Conservation (phyloP, 768 basidiomycete genomes). For the Cubamyces lactineus region DNA sequence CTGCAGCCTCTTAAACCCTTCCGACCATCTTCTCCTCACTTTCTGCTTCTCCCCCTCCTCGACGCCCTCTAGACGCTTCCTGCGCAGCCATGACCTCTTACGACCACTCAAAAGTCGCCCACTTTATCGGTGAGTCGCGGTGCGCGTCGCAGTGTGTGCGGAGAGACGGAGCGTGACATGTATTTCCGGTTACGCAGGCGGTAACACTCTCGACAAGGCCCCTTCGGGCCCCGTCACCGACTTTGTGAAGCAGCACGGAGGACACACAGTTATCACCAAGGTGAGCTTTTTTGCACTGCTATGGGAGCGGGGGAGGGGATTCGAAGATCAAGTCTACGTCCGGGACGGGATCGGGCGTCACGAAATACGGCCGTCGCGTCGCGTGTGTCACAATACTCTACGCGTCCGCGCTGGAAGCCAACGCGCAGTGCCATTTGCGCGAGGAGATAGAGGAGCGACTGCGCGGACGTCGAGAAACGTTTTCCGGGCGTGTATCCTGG, state of each 20-base stretch:
- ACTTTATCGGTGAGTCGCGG: constrained; percentile 59
- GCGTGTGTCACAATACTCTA: background rate
- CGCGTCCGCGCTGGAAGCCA: background rate
- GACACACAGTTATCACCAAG: constrained; percentile 99
- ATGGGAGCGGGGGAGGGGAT: background rate
- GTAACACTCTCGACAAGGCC: constrained; percentile 88
- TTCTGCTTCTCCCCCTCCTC: background rate
- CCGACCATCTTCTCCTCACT: constrained; percentile 14
- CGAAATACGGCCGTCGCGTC: background rate
- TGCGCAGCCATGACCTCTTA: constrained; percentile 38
- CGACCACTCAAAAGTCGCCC: constrained; percentile 63
- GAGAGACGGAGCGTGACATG: constrained; percentile 14
- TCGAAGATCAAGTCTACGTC: background rate
- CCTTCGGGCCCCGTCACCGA: constrained; percentile 78
- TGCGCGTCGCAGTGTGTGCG: constrained; percentile 16
- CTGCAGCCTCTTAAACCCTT: constrained; percentile 10
- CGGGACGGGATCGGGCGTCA: background rate
- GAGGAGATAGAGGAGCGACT: too few species aligned
- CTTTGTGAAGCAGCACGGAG: constrained; percentile 89
- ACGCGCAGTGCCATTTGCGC: background rate
- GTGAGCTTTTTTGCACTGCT: constrained; percentile 43
- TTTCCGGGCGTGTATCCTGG: background rate
- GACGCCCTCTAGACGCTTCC: background rate
- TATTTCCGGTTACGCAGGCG: constrained; percentile 57
- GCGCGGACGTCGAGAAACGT: background rate